Conservation (phyloP, 352 stramenopile genomes). For the Albugo candida region DNA sequence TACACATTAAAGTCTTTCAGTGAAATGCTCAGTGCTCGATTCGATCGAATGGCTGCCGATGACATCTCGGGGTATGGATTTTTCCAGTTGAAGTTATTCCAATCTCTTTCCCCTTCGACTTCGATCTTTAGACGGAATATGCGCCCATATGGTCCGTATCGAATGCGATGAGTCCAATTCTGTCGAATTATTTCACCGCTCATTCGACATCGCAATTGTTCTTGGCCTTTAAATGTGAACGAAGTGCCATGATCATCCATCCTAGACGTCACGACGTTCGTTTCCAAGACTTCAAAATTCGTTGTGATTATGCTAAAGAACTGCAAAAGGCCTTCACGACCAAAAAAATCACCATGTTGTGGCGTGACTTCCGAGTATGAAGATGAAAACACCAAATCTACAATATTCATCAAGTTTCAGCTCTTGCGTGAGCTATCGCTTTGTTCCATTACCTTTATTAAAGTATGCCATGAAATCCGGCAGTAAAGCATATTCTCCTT, state of each 20-base stretch:
- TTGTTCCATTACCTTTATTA: constrained; percentile 34
- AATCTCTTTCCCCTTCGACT: constrained; percentile 35
- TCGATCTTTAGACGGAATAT: constrained; percentile 70
- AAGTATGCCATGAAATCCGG: constrained; percentile 69
- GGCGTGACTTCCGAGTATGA: constrained; percentile 58
- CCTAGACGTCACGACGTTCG: constrained; percentile 40
- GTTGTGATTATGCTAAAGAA: constrained; percentile 50
- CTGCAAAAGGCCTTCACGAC: constrained; percentile 58
- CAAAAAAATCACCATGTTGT: constrained; percentile 72
- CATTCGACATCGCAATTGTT: constrained; percentile 69
- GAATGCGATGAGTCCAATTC: constrained; percentile 52
- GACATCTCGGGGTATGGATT: constrained; percentile 65
- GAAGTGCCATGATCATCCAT: constrained; percentile 44
- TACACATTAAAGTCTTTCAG: constrained; percentile 82
- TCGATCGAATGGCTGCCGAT: constrained; percentile 61
- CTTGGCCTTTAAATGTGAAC: constrained; percentile 51
- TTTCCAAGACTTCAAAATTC: constrained; percentile 67
- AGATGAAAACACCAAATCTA: constrained; percentile 70
- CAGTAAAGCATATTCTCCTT: constrained; percentile 25
- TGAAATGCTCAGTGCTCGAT: constrained; percentile 68
- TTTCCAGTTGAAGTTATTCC: constrained; percentile 60
- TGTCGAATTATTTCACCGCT: constrained; percentile 45
- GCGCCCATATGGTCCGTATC: constrained; percentile 63
- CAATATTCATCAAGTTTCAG: no score
- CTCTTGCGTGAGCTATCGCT: no score